Evolutionary conservation across 177 flowering plant genomes (phyloP), one percentile per base, ranked within the genome.

Genomic region (Vitis hybrid): DNA sequence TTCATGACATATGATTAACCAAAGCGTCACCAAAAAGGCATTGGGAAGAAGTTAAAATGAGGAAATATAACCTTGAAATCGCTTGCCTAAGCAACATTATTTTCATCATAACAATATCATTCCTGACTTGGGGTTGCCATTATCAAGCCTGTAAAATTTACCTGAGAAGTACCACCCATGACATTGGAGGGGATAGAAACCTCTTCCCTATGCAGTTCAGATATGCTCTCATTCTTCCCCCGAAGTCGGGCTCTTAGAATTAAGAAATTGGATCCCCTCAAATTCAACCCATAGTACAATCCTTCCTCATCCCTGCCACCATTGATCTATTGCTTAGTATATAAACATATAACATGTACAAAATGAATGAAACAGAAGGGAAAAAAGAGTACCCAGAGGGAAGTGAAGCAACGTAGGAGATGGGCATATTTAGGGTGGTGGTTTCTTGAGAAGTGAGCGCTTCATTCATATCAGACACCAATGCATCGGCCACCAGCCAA

Each of bases 261-360:
- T 59, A 79, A 74, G 67, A 84, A 81, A 39, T 79, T 72, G 2
- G 80, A 73, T 53, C 77, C 85, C 22, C 85, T 64, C 56, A 86
- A 61, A 73, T 80, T 84, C 68, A 88, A 31, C 50, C 89, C 91
- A 65, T 86, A 84, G 65, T 70, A 84, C n/a, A 82, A 2, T 50
- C 91, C 89, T 62, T 80, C 66, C 75, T 86, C 89, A 45, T 77
- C 81, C 62, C 89, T 87, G 72, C 70, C 10, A 69, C 31, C 18
- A 66, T 16, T 31, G 4, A 26, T 7, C 8, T 26, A 62, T 16
- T 13, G 5, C 3, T 5, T 61, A 8, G 48, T 31, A 33, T 56
- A 29, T 64, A 16, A 52, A 56, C 51, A 5, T 10, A 9, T 1
- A 26, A 21, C 45, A 49, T 2, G 10, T 5, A 50, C 16, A 39